phyloP scores from a whole-genome alignment of 2,329 filamentous ascomycete species.

The Diaporthe sp. region DNA sequence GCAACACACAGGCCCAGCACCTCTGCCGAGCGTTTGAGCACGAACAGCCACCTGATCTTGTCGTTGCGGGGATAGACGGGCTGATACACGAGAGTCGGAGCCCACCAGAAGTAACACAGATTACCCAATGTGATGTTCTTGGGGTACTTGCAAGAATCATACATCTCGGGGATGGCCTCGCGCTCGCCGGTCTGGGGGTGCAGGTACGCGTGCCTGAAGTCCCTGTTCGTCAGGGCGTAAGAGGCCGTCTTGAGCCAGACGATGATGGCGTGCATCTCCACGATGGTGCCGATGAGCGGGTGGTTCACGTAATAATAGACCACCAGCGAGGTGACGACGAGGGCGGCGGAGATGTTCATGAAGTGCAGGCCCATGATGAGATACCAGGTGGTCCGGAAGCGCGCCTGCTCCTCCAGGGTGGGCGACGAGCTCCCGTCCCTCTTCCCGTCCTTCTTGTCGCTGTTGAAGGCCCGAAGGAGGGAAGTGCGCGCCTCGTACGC shows the following conservation, averaged over 20 bases:
- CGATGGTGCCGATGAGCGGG: constrained; percentile 91
- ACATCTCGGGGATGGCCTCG: constrained; percentile 82
- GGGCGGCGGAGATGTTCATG: constrained; percentile 84
- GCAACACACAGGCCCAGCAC: constrained; percentile 83
- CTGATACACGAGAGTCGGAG: constrained; percentile 95
- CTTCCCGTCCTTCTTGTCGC: constrained; percentile 63
- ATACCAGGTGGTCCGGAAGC: constrained; percentile 83
- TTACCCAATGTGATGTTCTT: constrained; percentile 90
- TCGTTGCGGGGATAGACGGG: constrained; percentile 91
- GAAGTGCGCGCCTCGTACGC: constrained; percentile 81
- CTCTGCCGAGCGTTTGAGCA: constrained; percentile 85
- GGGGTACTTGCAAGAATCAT: constrained; percentile 87
- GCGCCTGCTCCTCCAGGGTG: constrained; percentile 71
- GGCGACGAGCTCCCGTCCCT: constrained; percentile 65
- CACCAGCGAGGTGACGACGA: constrained; percentile 83
- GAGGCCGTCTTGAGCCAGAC: constrained; percentile 97
- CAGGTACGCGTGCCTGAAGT: constrained; percentile 90
- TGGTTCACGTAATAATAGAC: constrained; percentile 95
- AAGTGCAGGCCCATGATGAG: constrained; percentile 84
- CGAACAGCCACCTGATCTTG: constrained; percentile 87
- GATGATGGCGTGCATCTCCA: constrained; percentile 91
- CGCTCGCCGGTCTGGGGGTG: constrained; percentile 78
- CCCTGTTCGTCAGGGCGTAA: constrained; percentile 96
- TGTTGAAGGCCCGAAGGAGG: constrained; percentile 42
- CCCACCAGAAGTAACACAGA: constrained; percentile 97